Percentiles rank a stretch among this genome's conserved stretches.
Evolutionary conservation across 2,329 filamentous ascomycete genomes (phyloP).

Genomic region (Penicillium sp.): DNA sequence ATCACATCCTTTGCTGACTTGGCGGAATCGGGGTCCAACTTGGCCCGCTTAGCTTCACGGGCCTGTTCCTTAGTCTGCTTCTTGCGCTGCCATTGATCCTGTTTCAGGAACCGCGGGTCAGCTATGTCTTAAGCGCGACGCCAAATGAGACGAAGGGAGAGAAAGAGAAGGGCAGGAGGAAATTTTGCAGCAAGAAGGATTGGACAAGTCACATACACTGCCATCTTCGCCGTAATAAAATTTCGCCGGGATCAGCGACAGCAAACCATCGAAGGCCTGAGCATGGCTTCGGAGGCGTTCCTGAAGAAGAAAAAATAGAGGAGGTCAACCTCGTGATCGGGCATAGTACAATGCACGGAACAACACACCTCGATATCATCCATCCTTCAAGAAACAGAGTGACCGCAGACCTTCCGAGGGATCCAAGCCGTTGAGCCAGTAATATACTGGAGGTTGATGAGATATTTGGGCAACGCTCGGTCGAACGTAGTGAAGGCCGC

Average conservation of each 20-base stretch:
- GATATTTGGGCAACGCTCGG: too few species aligned
- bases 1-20: slow-evolving; percentile 90
- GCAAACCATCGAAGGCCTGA: slow-evolving; percentile 73
- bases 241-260: slow-evolving; percentile 82
- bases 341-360: slow-evolving; percentile 17
- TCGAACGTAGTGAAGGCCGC: too few species aligned
- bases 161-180: slow-evolving; percentile 9
- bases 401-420: too few species aligned
- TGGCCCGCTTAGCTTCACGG: slow-evolving; percentile 70
- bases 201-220: slow-evolving; percentile 59
- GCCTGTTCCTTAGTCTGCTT: slow-evolving; percentile 92
- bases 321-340: slow-evolving; percentile 18
- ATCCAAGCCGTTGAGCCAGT: too few species aligned
- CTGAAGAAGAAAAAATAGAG: too few species aligned
- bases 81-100: slow-evolving; percentile 91
- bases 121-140: too few species aligned
- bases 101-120: too few species aligned
- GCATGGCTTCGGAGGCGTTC: slow-evolving; percentile 47
- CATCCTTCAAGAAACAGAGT: too few species aligned
- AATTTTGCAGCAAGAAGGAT: too few species aligned
- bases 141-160: too few species aligned
- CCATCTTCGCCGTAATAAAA: slow-evolving; percentile 82
- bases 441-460: too few species aligned
- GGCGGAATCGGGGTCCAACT: slow-evolving; percentile 80
- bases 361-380: slow-evolving; percentile 37